Percentiles rank a stretch among this genome's conserved stretches.
phyloP scores from a whole-genome alignment of 1,139 yeast genomes.

The Arxiozyma slooffiae region DNA sequence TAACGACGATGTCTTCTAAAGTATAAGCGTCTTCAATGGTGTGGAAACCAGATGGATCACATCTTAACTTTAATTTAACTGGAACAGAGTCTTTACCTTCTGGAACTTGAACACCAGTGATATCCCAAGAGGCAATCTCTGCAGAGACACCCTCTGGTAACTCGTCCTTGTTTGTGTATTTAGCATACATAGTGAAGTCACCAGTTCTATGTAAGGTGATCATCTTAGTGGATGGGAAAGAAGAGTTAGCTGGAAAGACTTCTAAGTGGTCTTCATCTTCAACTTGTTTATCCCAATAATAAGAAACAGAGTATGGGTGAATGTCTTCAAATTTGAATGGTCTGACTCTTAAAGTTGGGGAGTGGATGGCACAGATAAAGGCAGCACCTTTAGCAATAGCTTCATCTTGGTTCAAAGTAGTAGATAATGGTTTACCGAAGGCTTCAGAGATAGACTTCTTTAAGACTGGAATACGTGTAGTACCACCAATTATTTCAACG shows the following conservation, averaged over 20 bases:
- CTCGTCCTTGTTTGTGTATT: constrained; percentile 65
- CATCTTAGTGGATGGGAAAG: constrained; percentile 90
- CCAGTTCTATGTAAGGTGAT: constrained; percentile 87
- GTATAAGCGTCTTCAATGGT: constrained; percentile 91
- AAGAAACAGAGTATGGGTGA: constrained; percentile 86
- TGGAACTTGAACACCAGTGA: constrained; percentile 74
- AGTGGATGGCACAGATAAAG: constrained; percentile 96
- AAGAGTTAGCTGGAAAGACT: constrained; percentile 91
- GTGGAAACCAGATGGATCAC: constrained; percentile 94
- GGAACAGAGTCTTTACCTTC: constrained; percentile 73
- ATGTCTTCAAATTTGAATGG: constrained; percentile 97
- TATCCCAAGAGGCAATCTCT: constrained; percentile 72
- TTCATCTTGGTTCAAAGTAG: constrained; percentile 97
- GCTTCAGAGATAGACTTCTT: constrained; percentile 71
- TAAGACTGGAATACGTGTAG: constrained; percentile 92
- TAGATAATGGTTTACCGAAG: constrained; percentile 80
- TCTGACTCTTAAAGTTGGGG: constrained; percentile 97
- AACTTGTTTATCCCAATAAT: constrained; percentile 88
- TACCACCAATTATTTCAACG: constrained; percentile 94
- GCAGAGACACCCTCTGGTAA: constrained; percentile 62
- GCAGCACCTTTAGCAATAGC: constrained; percentile 99
- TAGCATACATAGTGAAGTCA: constrained; percentile 81
- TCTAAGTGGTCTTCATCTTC: constrained; percentile 85
- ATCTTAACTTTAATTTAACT: constrained; percentile 88
- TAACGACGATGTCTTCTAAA: constrained; percentile 80